phyloP scores from a whole-genome alignment of 768 basidiomycete species.

The Cystobasidium ongulense region DNA sequence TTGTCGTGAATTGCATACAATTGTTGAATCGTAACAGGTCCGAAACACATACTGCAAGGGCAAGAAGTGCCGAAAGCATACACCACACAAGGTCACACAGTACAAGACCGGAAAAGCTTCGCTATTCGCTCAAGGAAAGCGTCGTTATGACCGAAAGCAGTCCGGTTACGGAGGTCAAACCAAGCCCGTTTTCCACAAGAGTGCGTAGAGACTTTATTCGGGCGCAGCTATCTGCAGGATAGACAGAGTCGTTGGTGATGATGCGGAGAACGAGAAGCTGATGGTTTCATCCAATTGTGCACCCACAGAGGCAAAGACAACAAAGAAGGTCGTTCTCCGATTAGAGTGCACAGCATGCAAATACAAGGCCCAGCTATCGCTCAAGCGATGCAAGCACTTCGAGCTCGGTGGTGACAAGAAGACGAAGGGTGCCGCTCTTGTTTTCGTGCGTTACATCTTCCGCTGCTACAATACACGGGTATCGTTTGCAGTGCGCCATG shows the following conservation, averaged over 20 bases:
- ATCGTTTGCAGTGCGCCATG: no score
- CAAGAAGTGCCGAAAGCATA: slow-evolving; percentile 45
- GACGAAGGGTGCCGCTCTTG: slow-evolving; percentile 76
- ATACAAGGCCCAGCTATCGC: slow-evolving; percentile 64
- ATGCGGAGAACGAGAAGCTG: not conserved
- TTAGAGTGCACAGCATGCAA: slow-evolving; percentile 98
- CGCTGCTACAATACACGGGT: not conserved
- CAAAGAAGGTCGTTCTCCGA: slow-evolving; percentile 98
- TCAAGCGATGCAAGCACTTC: slow-evolving; percentile 99
- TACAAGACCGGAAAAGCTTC: slow-evolving; percentile 99
- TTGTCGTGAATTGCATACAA: not conserved
- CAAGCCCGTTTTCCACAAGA: slow-evolving; percentile 77
- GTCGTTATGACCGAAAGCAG: slow-evolving; percentile 96
- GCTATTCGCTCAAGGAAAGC: slow-evolving; percentile 95
- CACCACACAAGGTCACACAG: slow-evolving; percentile 98
- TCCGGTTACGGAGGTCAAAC: slow-evolving; percentile 31
- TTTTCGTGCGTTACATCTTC: slow-evolving; percentile 7
- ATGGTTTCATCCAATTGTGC: not conserved
- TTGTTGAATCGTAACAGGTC: not conserved
- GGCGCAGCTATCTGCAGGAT: not conserved
- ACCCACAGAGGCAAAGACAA: slow-evolving; percentile 72
- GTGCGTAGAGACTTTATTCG: slow-evolving; percentile 49
- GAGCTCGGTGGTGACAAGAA: slow-evolving; percentile 91
- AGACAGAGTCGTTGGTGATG: not conserved
- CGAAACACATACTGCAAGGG: slow-evolving; percentile 24